These are phyloP conservation scores for Solanum paucissectum DNA, from an alignment of 257 asterid species.

Conservation along the genomic window DNA sequence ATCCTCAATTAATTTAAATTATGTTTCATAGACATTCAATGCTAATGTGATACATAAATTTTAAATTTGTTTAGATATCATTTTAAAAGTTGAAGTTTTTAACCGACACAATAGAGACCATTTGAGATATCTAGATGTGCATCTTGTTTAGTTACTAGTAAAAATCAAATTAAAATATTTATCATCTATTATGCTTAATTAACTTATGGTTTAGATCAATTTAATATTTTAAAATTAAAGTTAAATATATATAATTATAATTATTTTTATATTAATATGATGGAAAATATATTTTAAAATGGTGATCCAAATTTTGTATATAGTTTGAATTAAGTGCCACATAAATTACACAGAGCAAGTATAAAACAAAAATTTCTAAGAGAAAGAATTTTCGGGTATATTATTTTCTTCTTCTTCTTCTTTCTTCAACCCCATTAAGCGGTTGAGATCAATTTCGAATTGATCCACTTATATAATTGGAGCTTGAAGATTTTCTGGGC, in stretches of 20 bases:
- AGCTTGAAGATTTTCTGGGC: not conserved
- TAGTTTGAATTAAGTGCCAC: too few relatives aligned
- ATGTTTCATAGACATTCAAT: too few relatives aligned
- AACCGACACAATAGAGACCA: fast-evolving
- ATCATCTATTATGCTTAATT: not conserved
- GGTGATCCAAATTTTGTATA: too few relatives aligned
- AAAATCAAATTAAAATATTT: too few relatives aligned
- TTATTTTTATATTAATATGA: too few relatives aligned
- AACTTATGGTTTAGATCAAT: not conserved
- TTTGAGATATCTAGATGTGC: not conserved
- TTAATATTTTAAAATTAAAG: not conserved
- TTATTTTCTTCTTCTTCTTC: not conserved
- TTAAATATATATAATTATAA: not conserved
- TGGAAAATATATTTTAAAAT: too few relatives aligned
- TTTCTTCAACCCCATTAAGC: not conserved
- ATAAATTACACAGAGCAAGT: too few relatives aligned
- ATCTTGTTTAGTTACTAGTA: too few relatives aligned
- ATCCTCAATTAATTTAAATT: too few relatives aligned
- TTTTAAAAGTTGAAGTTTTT: not conserved
- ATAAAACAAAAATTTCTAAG: not conserved
- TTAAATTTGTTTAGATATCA: too few relatives aligned
- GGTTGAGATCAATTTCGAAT: not conserved
- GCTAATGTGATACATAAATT: too few relatives aligned
- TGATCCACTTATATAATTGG: not conserved
- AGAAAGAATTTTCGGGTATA: not conserved